phyloP scores from a whole-genome alignment of 192 early-diverging fungal genomes.

The Phycomyces blakesleeanus region DNA sequence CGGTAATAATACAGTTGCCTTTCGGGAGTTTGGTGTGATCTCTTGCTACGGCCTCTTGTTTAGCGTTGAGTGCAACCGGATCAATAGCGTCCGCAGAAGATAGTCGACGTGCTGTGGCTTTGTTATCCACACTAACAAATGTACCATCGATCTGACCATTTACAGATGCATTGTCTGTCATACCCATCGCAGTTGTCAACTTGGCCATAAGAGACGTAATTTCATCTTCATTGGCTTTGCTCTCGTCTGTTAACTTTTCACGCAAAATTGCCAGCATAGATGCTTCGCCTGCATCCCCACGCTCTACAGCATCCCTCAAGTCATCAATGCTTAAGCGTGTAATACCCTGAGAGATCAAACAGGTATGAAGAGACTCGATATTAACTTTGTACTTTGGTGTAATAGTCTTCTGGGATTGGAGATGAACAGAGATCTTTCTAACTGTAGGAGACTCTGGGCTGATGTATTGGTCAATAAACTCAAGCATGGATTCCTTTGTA shows the following conservation, averaged over 20 bases:
- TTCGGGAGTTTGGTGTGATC: constrained; percentile 35
- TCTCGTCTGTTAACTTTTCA: constrained; percentile 32
- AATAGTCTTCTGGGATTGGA: constrained; percentile 47
- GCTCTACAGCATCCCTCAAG: constrained; percentile 28
- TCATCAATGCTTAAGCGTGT: constrained; percentile 26
- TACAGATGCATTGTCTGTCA: constrained; percentile 4
- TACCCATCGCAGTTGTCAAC: constrained; percentile 22
- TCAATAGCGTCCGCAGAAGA: constrained; percentile 3
- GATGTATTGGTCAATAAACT: constrained; percentile 61
- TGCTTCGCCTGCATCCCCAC: constrained; percentile 18
- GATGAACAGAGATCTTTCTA: constrained; percentile 67
- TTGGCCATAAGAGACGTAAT: constrained; percentile 30
- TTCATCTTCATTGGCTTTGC: constrained; percentile 27
- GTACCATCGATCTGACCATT: constrained; percentile 26
- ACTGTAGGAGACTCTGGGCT: constrained; percentile 44
- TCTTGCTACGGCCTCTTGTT: not conserved
- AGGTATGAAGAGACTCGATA: constrained; percentile 37
- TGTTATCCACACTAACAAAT: constrained; percentile 28
- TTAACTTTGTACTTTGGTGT: constrained; percentile 29
- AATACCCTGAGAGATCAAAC: constrained; percentile 26
- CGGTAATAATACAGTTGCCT: constrained; percentile 42
- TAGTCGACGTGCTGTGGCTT: constrained; percentile 22
- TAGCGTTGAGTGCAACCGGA: not conserved
- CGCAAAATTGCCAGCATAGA: constrained; percentile 23
- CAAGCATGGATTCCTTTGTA: constrained; percentile 43